These are phyloP conservation scores for Globisporangium spinosum DNA, from an alignment of 352 stramenopile genomes.

Conservation along the genomic window DNA sequence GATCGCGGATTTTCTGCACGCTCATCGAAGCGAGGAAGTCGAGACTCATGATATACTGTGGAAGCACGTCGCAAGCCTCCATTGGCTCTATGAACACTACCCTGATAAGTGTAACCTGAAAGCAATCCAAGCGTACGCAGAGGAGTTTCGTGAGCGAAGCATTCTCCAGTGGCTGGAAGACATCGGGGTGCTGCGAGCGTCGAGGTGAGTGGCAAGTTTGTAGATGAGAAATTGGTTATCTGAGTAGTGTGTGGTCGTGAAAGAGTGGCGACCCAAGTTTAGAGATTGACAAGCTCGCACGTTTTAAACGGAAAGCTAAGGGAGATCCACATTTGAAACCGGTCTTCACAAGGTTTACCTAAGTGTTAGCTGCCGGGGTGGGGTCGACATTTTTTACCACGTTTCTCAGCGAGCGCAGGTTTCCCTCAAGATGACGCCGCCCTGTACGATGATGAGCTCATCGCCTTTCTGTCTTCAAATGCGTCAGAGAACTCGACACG, in stretches of 20 bases:
- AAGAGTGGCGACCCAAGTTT: background rate
- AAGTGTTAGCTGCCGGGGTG: background rate
- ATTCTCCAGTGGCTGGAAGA: background rate
- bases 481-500: slow-evolving; percentile 11
- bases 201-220: background rate
- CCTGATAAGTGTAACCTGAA: background rate
- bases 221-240: background rate
- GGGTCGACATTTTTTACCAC: background rate
- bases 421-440: slow-evolving; percentile 6
- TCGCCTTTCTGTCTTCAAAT: slow-evolving; percentile 1
- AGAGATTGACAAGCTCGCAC: background rate
- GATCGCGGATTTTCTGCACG: background rate
- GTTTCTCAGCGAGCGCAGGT: background rate
- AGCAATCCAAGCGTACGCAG: background rate
- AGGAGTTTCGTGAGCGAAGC: background rate
- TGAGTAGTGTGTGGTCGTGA: background rate
- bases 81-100: background rate
- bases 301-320: background rate
- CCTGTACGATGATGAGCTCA: slow-evolving; percentile 19
- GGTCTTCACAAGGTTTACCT: background rate
- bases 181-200: background rate
- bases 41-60: background rate
- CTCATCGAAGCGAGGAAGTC: background rate
- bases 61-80: background rate
- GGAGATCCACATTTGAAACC: background rate